These are phyloP conservation scores for Fraxinus excelsior DNA, from an alignment of 257 asterid species.

Conservation along the genomic window DNA sequence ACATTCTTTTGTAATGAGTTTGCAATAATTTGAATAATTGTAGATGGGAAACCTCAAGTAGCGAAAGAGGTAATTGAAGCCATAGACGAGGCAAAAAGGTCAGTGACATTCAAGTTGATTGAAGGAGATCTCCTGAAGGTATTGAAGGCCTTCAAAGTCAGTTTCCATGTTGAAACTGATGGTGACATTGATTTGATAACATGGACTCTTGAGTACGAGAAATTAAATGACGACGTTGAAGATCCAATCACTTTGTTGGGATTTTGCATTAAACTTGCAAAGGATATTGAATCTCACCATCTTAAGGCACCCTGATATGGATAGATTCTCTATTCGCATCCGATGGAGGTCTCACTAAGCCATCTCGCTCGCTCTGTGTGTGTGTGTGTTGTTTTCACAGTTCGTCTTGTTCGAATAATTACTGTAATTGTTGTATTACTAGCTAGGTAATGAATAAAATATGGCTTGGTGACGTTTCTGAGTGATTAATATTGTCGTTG, in stretches of 20 bases:
- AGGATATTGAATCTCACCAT: slow-evolving; percentile 25
- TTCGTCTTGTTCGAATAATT: too few species aligned
- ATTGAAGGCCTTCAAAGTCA: slow-evolving; percentile 17
- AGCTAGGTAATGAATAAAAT: background rate
- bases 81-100: slow-evolving; percentile 21
- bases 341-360: too few species aligned
- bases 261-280: slow-evolving; percentile 21
- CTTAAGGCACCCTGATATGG: background rate
- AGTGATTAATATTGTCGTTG: background rate
- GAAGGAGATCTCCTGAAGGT: slow-evolving; percentile 32
- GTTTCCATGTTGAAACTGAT: slow-evolving; percentile 6
- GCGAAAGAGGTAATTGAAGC: slow-evolving; percentile 26
- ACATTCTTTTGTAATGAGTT: too few species aligned
- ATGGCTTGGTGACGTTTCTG: background rate
- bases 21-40: too few species aligned
- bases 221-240: slow-evolving; percentile 27
- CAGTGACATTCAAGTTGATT: slow-evolving; percentile 25
- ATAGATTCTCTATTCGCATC: too few species aligned
- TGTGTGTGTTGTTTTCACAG: background rate
- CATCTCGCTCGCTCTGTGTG: background rate
- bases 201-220: slow-evolving; percentile 35
- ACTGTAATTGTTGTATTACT: too few species aligned
- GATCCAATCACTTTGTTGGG: slow-evolving; percentile 26
- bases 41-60: slow-evolving; percentile 22
- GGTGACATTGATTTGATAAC: slow-evolving; percentile 22